Base-by-base conservation (phyloP, 2,329 filamentous ascomycete species). In the Calycina herbarum region DNA sequence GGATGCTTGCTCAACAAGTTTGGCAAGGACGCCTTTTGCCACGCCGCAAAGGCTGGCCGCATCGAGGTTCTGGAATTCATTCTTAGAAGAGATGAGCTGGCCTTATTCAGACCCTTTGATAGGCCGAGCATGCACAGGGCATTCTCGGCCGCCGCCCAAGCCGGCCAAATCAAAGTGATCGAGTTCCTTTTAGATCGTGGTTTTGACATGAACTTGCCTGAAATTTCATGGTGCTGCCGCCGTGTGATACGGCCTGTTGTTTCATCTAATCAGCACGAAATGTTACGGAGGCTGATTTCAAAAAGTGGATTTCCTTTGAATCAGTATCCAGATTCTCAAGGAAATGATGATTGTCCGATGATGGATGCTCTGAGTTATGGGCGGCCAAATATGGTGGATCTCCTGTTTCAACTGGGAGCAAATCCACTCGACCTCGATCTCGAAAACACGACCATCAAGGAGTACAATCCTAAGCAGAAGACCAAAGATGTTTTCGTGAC, bases 381-480 rank as follows among this genome's bases (percentile, higher is more conserved):
- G 17, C 17, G 20, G 5, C 35, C 20, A 13, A 31, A 60, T 17
- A 40, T 42, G 31, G 35, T 60, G 17, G 3, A 38, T 11, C 58
- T 38, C 10, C 58, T 60, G 6, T 60, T 60, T 20, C 31, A 45
- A 27, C 58, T 60, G 15, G 58, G 58, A 29, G 58, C 58, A n/a
- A 60, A 24, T 6, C 29, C 58, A 60, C n/a, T 60, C 38, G 58
- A 60, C 29, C 1, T 60, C 8, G 38, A 60, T 1, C 20, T 20
- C 20, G 20, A 20, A 10, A 35, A 40, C 29, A 31, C 29, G 29
- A 31, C 29, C 5, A 31, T 31, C 29, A 1, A 5, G 29, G 31
- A 33, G 31, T 33, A 33, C 5, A 33, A 33, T 33, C 5, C 31
- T 33, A 33, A 33, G 3, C 5, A 33, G 31, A 7, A 33, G 31